Evolutionary conservation across 2,329 filamentous ascomycete species (phyloP).

Genomic region (Cladophialophora bantiana): DNA sequence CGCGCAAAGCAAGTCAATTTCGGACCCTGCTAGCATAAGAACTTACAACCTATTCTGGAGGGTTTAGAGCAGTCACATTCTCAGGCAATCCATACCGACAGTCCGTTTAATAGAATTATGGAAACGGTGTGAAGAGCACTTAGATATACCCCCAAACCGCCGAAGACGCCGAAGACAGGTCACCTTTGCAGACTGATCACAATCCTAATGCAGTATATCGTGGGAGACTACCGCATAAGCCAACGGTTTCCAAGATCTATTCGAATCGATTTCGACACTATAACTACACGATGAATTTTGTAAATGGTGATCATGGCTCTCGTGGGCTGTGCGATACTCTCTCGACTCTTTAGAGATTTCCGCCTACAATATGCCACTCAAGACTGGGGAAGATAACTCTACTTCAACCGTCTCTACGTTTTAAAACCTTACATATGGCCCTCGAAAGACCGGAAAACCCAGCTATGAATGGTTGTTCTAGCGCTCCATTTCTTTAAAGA

Average conservation of each 20-base stretch:
- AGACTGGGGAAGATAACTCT: not conserved
- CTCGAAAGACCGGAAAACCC: constrained; percentile 5
- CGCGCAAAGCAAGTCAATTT: not conserved
- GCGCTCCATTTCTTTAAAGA: constrained; percentile 5
- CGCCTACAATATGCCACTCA: not conserved
- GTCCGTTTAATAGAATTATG: not conserved
- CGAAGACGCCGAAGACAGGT: not conserved
- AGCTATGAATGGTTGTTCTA: constrained; percentile 13
- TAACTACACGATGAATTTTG: not conserved
- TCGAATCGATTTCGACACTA: not conserved
- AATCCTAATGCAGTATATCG: not conserved
- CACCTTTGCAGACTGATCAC: not conserved
- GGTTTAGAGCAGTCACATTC: not conserved
- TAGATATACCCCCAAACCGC: not conserved
- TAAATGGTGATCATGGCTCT: not conserved
- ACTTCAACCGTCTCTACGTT: not conserved
- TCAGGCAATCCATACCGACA: not conserved
- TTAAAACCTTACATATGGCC: constrained; percentile 13
- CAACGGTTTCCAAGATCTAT: not conserved
- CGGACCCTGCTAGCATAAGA: not conserved
- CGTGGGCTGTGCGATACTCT: not conserved
- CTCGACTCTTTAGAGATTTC: not conserved
- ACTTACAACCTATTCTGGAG: not conserved
- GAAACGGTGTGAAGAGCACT: not conserved
- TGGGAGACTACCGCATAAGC: not conserved